Evolutionary conservation across 306 rosid genomes (phyloP), one percentile per base, ranked within the genome.

Genomic region (Dryas alaskensis): DNA sequence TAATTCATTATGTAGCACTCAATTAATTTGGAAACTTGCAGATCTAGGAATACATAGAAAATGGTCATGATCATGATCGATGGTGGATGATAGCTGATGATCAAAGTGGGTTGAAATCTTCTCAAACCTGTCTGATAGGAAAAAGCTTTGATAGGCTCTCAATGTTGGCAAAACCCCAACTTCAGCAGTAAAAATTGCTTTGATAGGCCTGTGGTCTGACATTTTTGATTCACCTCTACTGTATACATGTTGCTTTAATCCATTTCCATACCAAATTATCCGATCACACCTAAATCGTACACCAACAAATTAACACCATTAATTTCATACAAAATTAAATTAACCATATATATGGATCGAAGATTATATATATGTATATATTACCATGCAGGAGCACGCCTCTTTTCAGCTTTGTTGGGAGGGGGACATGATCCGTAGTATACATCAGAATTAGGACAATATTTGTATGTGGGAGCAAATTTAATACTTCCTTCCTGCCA

Each of bases 351-450:
- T 31, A 31, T 31, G 37, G 37, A 31, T 31, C 37, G 37, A 31
- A 31, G 37, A 31, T 31, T 31, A 31, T 31, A 31, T 31, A 31
- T 31, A 61, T 46, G 22, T 5, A 7, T 22, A 46, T 14, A 37
- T 81, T 84, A 93, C 98, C 98, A 93, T 22, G 98, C 96, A 8
- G 98, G 98, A 59, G 97, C 86, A 10, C 97, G 80, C 65, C 53
- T 86, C 73, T 91, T 89, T 62, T 85, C 86, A 53, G 75, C 44
- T 77, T 73, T 88, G 50, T 67, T 83, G 19, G 81, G 91, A 0
- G 81, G 81, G 75, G 60, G 67, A 11, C 85, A 63, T 16, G 11
- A 63, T 27, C 93, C 97, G 73, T 84, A 82, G 43, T 93, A 93
- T 2, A 58, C n/a, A 50, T 93, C 97, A 17, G 98, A 93, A 78